Percentiles rank a stretch among this genome's conserved stretches.
phyloP scores from a whole-genome alignment of 1,284 basidiomycete genomes.

The Xerocomus cyaneibrunnescens region DNA sequence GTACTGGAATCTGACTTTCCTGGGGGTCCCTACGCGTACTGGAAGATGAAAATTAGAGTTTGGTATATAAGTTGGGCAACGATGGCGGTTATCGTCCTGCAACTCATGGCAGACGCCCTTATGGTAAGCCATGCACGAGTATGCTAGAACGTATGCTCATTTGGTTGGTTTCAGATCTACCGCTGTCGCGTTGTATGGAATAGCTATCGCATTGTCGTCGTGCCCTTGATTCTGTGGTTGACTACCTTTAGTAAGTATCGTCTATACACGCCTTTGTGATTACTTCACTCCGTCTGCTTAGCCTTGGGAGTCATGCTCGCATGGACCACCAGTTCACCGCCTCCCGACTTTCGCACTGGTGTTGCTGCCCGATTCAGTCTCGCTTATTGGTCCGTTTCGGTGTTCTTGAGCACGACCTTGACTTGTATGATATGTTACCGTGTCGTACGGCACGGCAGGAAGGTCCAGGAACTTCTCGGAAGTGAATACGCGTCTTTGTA shows the following conservation, averaged over 20 bases:
- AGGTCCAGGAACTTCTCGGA: neutral
- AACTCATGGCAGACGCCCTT: conserved; percentile 19
- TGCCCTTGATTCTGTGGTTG: conserved; percentile 1
- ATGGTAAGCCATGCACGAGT: conserved; percentile 9
- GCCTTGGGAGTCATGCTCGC: conserved; percentile 13
- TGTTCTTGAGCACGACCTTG: neutral
- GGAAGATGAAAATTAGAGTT: neutral
- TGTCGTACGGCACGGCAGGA: neutral
- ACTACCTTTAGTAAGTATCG: neutral
- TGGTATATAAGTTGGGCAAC: conserved; percentile 3
- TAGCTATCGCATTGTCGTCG: neutral
- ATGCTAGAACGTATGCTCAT: neutral
- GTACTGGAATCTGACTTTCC: neutral
- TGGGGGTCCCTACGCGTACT: neutral
- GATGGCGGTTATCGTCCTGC: conserved; percentile 2
- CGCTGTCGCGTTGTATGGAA: conserved; percentile 2
- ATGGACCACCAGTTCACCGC: neutral
- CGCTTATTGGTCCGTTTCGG: conserved; percentile 3
- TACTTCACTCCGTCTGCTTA: neutral
- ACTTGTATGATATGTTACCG: conserved; percentile 6
- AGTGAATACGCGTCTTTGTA: conserved; percentile 1
- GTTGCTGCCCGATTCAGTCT: neutral
- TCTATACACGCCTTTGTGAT: too few species aligned
- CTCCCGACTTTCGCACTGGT: neutral
- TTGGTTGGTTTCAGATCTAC: neutral